Evolutionary conservation across 2,329 filamentous ascomycete species (phyloP), one percentile per base, ranked within the genome.

Genomic region (Botrytis paeoniae): DNA sequence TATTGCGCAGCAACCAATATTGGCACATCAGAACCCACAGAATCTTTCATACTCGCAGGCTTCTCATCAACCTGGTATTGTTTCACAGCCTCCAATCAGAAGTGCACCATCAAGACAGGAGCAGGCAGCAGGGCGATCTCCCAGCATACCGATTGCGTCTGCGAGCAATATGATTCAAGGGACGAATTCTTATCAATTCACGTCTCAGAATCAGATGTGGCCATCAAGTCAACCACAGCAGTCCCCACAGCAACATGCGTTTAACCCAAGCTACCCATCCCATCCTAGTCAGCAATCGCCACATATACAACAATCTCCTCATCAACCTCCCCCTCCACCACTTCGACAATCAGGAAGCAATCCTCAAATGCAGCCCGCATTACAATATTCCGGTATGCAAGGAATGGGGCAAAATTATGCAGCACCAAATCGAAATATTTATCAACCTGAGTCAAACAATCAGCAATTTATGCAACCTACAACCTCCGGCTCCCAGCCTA

Each of bases 41-140:
- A 80, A 83, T 54, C 83, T 86, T 79, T 83, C 88, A 1, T 97
- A 94, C 82, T 89, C 91, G 71, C 92, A 91, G 79, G 88, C 92
- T 71, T 88, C 92, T 63, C 90, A 93, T 79, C 87, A 91, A 51
- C 92, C 92, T 79, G 91, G 89, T 79, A 86, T 91, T 57, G 89
- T 94, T 80, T 88, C 88, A 43, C 92, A 93, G 80, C 91, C 93
- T 37, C 90, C 90, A 37, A 89, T 94, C 81, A 89, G 92, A 82
- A 87, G 88, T 80, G 90, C 92, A 83, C 88, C 89, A 75, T 89
- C 90, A 54, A 83, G 85, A 48, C 84, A 87, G 66, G 86, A 89
- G 74, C 88, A 92, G 80, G 88, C 92, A 82, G 25, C 43, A 29
- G 88, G 90, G 77, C 87, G 91, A 78, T 88, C 91, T 76, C 90